Conservation (phyloP, 106 monocot species). For the Alisma plantagoaquatica region DNA sequence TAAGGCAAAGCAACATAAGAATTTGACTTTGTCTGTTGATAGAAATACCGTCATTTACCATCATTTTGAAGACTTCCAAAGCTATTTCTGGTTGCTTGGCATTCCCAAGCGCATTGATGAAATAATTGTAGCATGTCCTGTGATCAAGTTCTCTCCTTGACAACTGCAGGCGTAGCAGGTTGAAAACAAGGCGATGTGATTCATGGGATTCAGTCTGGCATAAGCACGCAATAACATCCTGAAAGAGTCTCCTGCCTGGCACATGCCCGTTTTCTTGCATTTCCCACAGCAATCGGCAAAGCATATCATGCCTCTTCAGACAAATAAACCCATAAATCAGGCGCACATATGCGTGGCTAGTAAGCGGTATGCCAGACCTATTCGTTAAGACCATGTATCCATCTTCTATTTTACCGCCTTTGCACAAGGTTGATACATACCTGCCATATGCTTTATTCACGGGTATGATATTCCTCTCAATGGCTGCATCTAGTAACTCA, state of each 20-base stretch:
- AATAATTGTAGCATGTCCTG: slow-evolving; percentile 53
- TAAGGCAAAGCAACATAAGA: slow-evolving; percentile 44
- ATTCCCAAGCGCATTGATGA: slow-evolving; percentile 55
- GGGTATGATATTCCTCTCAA: slow-evolving; percentile 26
- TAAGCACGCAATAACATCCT: slow-evolving; percentile 47
- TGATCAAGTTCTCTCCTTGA: slow-evolving; percentile 16
- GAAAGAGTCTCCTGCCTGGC: slow-evolving; percentile 40
- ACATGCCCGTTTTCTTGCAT: slow-evolving; percentile 66
- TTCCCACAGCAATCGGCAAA: slow-evolving; percentile 47
- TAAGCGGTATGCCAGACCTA: slow-evolving; percentile 7
- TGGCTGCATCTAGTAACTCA: slow-evolving; percentile 53
- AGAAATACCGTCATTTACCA: slow-evolving; percentile 43
- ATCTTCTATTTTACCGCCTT: slow-evolving; percentile 40
- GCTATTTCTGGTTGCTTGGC: slow-evolving; percentile 51
- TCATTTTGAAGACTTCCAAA: slow-evolving; percentile 39
- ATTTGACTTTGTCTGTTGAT: slow-evolving; percentile 37
- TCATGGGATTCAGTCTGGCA: slow-evolving; percentile 38
- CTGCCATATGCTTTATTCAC: slow-evolving; percentile 20
- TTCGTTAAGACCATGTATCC: slow-evolving; percentile 39
- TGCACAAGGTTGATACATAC: slow-evolving; percentile 52
- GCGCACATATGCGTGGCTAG: slow-evolving; percentile 28
- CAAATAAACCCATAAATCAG: slow-evolving; percentile 52
- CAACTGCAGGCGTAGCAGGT: slow-evolving; percentile 47
- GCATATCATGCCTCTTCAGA: slow-evolving; percentile 35
- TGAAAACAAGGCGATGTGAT: slow-evolving; percentile 39